phyloP scores from a whole-genome alignment of 202 grass and related monocot genomes.

The Schoenoplectus triqueter region DNA sequence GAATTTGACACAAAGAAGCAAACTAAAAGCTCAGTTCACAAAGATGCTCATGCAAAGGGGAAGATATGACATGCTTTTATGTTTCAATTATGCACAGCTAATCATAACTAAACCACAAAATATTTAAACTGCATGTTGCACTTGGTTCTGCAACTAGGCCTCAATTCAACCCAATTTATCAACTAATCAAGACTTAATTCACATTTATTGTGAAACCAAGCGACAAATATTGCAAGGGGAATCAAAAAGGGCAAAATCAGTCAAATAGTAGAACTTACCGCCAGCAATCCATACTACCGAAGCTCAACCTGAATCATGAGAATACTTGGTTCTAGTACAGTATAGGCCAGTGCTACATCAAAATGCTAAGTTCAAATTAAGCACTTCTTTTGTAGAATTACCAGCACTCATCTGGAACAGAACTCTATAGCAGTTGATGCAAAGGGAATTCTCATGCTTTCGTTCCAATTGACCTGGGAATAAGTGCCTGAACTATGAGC shows the following conservation, averaged over 20 bases:
- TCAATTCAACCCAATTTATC: background rate
- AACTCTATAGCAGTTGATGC: background rate
- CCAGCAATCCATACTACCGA: background rate
- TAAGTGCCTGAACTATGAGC: background rate
- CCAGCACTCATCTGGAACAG: constrained; percentile 13
- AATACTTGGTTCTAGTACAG: background rate
- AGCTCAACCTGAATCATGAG: background rate
- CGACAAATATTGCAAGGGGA: too few species aligned
- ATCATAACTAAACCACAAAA: background rate
- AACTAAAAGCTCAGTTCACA: background rate
- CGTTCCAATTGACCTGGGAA: background rate
- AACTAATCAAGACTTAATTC: too few species aligned
- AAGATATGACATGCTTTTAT: background rate
- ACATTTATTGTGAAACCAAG: too few species aligned
- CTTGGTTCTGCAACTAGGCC: background rate
- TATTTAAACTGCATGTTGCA: background rate
- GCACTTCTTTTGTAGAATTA: background rate
- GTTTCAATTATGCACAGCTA: background rate
- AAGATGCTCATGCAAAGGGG: background rate
- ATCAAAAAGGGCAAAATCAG: too few species aligned
- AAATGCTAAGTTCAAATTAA: background rate
- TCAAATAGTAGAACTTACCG: background rate
- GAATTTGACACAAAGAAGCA: background rate
- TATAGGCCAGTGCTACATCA: background rate
- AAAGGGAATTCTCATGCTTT: background rate